A percentile compares a stretch with the other conserved stretches of the same genome.
phyloP scores from a whole-genome alignment of 371 early-diverging fungal species.

The Apophysomyces variabilis region DNA sequence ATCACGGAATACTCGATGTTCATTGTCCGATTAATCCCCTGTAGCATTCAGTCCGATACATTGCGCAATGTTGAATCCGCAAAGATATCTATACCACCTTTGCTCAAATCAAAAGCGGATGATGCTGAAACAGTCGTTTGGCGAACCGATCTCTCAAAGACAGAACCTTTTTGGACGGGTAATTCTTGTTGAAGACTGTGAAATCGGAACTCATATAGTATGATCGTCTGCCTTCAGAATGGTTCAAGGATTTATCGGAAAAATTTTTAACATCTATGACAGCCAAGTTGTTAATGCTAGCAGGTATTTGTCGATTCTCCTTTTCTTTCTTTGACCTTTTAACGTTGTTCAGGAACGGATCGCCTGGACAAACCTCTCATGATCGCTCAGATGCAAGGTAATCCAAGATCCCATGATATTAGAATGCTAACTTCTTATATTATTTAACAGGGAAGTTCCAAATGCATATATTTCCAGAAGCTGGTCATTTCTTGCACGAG shows the following conservation, averaged over 20 bases:
- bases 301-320: slow-evolving; percentile 46
- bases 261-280: slow-evolving; percentile 76
- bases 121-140: slow-evolving; percentile 51
- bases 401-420: slow-evolving; percentile 7
- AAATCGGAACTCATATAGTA: neutral
- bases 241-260: slow-evolving; percentile 84
- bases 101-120: slow-evolving; percentile 20
- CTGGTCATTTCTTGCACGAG: slow-evolving; percentile 92
- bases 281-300: slow-evolving; percentile 84
- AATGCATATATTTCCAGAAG: slow-evolving; percentile 78
- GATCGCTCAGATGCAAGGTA: slow-evolving; percentile 97
- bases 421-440: neutral
- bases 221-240: slow-evolving; percentile 46
- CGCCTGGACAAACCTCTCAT: slow-evolving; percentile 89
- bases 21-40: neutral
- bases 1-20: no score
- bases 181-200: slow-evolving; percentile 1
- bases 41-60: slow-evolving; percentile 63
- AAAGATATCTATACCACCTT: slow-evolving; percentile 75
- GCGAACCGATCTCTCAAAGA: slow-evolving; percentile 73
- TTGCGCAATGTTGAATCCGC: slow-evolving; percentile 76
- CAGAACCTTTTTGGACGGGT: slow-evolving; percentile 83
- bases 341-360: slow-evolving; percentile 67
- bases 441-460: slow-evolving; percentile 77
- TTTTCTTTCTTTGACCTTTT: neutral